These are phyloP conservation scores for Trichoderma oligosporum DNA, from an alignment of 2,329 filamentous ascomycete species.

Conservation along the genomic window DNA sequence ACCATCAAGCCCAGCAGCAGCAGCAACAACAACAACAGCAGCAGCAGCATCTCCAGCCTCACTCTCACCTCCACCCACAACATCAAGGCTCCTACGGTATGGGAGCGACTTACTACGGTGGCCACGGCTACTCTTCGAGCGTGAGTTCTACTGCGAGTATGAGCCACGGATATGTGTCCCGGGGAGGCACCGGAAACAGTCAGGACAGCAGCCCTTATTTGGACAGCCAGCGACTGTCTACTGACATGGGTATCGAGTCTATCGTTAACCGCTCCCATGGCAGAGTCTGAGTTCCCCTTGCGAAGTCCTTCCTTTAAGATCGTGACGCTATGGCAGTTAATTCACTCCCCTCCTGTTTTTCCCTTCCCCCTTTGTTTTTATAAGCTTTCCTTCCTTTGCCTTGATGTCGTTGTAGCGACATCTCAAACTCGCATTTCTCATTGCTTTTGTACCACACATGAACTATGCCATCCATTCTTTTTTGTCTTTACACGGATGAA, in stretches of 20 bases:
- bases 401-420: background rate
- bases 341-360: background rate
- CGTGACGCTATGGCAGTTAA: background rate
- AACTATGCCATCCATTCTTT: background rate
- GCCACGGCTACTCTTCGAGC: constrained; percentile 51
- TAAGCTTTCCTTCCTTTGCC: background rate
- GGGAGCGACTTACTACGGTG: constrained; percentile 26
- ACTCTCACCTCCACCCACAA: constrained; percentile 16
- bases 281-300: constrained; percentile 20
- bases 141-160: constrained; percentile 46
- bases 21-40: constrained; percentile 28
- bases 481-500: background rate
- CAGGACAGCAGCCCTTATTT: constrained; percentile 47
- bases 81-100: constrained; percentile 27
- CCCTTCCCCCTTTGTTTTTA: background rate
- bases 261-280: constrained; percentile 52
- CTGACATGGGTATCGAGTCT: constrained; percentile 59
- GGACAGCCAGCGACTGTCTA: constrained; percentile 46
- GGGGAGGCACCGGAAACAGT: constrained; percentile 27
- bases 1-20: constrained; percentile 30
- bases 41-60: constrained; percentile 23
- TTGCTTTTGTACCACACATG: background rate
- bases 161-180: constrained; percentile 33
- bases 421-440: background rate
- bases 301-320: background rate